Conservation (phyloP, 1,284 basidiomycete genomes). For the Melampsora larici-populina region DNA sequence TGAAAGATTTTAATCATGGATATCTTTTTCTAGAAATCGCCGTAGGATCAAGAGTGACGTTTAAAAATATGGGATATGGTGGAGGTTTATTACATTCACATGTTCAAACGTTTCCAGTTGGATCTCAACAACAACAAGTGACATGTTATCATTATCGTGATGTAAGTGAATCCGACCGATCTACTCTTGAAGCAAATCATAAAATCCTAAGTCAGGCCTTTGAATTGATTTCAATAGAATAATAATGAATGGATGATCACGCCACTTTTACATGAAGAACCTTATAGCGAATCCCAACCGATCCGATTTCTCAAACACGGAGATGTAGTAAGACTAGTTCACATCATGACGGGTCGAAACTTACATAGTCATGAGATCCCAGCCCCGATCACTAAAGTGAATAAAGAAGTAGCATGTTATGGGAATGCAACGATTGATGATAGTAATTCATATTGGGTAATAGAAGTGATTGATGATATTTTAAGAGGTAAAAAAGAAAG, state of each 20-base stretch:
- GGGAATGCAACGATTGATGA: conserved; percentile 85
- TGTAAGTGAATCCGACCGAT: conserved; percentile 50
- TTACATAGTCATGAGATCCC: conserved; percentile 86
- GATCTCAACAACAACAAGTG: conserved; percentile 92
- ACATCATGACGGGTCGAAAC: conserved; percentile 77
- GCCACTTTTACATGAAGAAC: conserved; percentile 73
- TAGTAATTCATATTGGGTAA: conserved; percentile 81
- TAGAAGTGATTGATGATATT: conserved; percentile 88
- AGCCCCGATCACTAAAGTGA: conserved; percentile 84
- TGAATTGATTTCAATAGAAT: conserved; percentile 48
- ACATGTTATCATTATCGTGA: conserved; percentile 99
- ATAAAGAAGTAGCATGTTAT: conserved; percentile 88
- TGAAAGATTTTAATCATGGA: no score
- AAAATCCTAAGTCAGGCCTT: no score
- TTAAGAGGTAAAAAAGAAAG: conserved; percentile 63
- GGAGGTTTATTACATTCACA: conserved; percentile 96
- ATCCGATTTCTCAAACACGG: conserved; percentile 72
- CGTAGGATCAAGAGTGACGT: conserved; percentile 80
- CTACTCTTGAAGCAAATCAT: no score
- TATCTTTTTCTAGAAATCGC: conserved; percentile 71
- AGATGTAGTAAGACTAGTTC: conserved; percentile 75
- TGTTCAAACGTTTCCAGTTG: conserved; percentile 85
- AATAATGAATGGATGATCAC: conserved; percentile 90
- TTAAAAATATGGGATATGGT: conserved; percentile 98
- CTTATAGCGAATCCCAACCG: conserved; percentile 64